Conservation (phyloP, 257 asterid genomes). For the Scutellaria minor region DNA sequence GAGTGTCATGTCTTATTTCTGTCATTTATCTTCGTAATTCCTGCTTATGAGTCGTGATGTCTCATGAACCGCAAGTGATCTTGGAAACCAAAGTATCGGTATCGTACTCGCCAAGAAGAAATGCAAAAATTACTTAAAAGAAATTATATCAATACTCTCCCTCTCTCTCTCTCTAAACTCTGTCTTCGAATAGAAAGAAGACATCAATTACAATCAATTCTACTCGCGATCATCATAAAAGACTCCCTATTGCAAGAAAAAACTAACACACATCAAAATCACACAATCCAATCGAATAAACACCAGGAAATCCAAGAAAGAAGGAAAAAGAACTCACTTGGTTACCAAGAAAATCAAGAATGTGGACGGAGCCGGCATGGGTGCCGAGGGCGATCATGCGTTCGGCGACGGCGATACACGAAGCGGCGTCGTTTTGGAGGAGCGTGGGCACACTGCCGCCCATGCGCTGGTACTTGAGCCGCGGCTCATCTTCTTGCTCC, state of each 20-base stretch:
- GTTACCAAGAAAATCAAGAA: slow-evolving; percentile 96
- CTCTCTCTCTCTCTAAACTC: no score
- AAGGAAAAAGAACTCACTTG: slow-evolving; percentile 51
- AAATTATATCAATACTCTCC: no score
- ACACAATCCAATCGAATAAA: slow-evolving; percentile 10
- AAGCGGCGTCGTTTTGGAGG: slow-evolving; percentile 83
- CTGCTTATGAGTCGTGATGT: no score
- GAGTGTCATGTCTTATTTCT: no score
- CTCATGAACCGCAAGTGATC: neutral
- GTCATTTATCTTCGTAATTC: no score
- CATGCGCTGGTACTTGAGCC: slow-evolving; percentile 97
- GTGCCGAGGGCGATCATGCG: slow-evolving; percentile 99
- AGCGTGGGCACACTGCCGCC: slow-evolving; percentile 93
- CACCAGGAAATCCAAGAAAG: slow-evolving; percentile 13
- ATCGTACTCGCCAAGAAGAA: neutral
- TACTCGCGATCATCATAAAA: slow-evolving; percentile 28
- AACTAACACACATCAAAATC: slow-evolving; percentile 4
- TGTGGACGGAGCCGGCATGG: slow-evolving; percentile 79
- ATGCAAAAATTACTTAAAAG: neutral
- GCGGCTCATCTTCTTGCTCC: slow-evolving; percentile 63
- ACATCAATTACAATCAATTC: slow-evolving; percentile 28
- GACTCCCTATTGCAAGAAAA: neutral
- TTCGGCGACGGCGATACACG: slow-evolving; percentile 87
- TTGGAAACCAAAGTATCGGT: neutral
- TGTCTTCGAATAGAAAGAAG: neutral